A percentile compares a stretch with the other conserved stretches of the same genome.
Evolutionary conservation across 2,329 filamentous ascomycete species (phyloP).

Genomic region (Trichoderma endophyticum): DNA sequence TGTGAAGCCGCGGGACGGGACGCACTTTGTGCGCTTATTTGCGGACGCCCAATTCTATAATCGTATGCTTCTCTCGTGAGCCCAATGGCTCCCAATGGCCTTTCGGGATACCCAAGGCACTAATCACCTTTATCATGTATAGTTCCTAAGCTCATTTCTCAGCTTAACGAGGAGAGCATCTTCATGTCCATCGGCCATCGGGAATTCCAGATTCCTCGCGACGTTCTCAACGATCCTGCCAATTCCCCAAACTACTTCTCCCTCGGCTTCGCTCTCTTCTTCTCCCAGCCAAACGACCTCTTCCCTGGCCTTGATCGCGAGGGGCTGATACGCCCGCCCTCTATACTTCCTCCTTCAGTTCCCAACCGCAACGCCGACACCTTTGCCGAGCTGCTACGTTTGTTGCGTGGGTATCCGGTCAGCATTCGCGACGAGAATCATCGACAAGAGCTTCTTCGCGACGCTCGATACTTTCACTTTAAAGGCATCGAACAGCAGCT

Average conservation of each 20-base stretch:
- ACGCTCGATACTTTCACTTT: conserved; percentile 90
- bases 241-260: conserved; percentile 97
- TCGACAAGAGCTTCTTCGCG: conserved; percentile 71
- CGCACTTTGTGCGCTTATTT: conserved; percentile 88
- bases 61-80: conserved; percentile 44
- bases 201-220: conserved; percentile 86
- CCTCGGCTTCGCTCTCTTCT: conserved; percentile 84
- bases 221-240: conserved; percentile 79
- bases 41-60: conserved; percentile 95
- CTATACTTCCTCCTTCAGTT: conserved; percentile 78
- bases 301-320: conserved; percentile 82
- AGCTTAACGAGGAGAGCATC: conserved; percentile 87
- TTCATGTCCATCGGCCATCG: conserved; percentile 86
- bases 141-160: conserved; percentile 87
- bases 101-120: not conserved
- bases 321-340: conserved; percentile 78
- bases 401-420: conserved; percentile 80
- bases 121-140: not conserved
- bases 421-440: conserved; percentile 74
- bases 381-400: conserved; percentile 77
- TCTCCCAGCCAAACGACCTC: conserved; percentile 72
- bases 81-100: not conserved
- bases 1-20: conserved; percentile 73
- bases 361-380: conserved; percentile 78
- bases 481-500: conserved; percentile 87